Percentiles rank a stretch among this genome's conserved stretches.
These are phyloP conservation scores for Limonium bicolor DNA, from an alignment of 148 eudicot species.

Conservation along the genomic window DNA sequence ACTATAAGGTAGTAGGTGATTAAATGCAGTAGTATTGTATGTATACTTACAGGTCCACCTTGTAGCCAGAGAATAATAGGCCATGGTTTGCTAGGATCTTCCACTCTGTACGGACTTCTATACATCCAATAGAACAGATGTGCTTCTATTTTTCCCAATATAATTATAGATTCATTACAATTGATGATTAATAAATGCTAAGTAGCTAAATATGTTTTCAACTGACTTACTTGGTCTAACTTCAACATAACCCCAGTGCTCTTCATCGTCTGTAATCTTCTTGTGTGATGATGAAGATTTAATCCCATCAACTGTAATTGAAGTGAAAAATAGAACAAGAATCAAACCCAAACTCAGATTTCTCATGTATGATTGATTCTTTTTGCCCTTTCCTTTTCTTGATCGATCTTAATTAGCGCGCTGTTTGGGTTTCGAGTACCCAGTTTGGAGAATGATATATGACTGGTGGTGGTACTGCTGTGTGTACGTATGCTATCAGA, in stretches of 20 bases:
- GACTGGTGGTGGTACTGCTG: too few species aligned
- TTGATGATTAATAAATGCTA: background rate
- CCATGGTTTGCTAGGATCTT: conserved; percentile 71
- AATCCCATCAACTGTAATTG: too few species aligned
- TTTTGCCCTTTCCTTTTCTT: too few species aligned
- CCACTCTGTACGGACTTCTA: conserved; percentile 68
- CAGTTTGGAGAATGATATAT: too few species aligned
- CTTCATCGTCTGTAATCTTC: background rate
- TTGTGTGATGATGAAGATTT: background rate
- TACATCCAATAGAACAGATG: conserved; percentile 95
- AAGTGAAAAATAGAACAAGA: too few species aligned
- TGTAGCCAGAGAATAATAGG: conserved; percentile 85
- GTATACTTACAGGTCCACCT: conserved; percentile 85
- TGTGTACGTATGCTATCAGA: too few species aligned
- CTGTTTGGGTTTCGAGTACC: too few species aligned
- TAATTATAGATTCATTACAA: background rate
- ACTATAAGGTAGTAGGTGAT: too few species aligned
- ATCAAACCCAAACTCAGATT: too few species aligned
- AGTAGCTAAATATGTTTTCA: background rate
- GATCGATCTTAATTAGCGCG: too few species aligned
- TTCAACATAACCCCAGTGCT: conserved; percentile 8
- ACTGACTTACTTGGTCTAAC: conserved; percentile 23
- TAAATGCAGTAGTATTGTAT: background rate
- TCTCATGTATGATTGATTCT: too few species aligned
- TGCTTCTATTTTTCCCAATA: conserved; percentile 39